Conservation (phyloP, 2,329 filamentous ascomycete genomes). For the Colletotrichum destructivum region DNA sequence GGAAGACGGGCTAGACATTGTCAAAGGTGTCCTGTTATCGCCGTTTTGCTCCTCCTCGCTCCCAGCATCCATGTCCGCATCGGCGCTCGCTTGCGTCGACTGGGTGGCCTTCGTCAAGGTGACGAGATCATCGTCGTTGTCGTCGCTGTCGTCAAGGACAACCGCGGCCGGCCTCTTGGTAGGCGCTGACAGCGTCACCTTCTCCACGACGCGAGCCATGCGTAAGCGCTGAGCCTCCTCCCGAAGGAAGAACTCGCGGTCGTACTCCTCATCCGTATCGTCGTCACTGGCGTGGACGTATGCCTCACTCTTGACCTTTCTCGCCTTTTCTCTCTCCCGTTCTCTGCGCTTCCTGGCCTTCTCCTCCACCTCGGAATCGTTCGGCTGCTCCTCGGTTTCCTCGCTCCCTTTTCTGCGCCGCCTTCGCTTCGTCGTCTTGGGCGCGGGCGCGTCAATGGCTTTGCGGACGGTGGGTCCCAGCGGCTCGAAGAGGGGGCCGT, state of each 20-base stretch:
- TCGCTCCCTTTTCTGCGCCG: constrained; percentile 65
- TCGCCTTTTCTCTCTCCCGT: constrained; percentile 82
- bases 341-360: constrained; percentile 74
- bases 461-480: constrained; percentile 75
- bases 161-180: constrained; percentile 50
- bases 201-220: constrained; percentile 58
- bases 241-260: constrained; percentile 80
- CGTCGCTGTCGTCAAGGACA: constrained; percentile 46
- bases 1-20: constrained; percentile 29
- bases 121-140: constrained; percentile 43
- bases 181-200: constrained; percentile 30
- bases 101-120: constrained; percentile 42
- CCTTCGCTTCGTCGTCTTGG: constrained; percentile 53
- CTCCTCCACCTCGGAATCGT: constrained; percentile 77
- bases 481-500: constrained; percentile 77
- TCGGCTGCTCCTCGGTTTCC: constrained; percentile 61
- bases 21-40: constrained; percentile 25
- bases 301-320: constrained; percentile 86
- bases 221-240: constrained; percentile 70
- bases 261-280: constrained; percentile 84
- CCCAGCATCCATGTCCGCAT: constrained; percentile 49
- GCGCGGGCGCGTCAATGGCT: constrained; percentile 60
- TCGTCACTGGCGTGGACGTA: constrained; percentile 90
- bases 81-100: constrained; percentile 34
- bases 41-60: constrained; percentile 18